These are phyloP conservation scores for Bipolaris zeicola DNA, from an alignment of 2,329 filamentous ascomycete genomes.

Conservation along the genomic window DNA sequence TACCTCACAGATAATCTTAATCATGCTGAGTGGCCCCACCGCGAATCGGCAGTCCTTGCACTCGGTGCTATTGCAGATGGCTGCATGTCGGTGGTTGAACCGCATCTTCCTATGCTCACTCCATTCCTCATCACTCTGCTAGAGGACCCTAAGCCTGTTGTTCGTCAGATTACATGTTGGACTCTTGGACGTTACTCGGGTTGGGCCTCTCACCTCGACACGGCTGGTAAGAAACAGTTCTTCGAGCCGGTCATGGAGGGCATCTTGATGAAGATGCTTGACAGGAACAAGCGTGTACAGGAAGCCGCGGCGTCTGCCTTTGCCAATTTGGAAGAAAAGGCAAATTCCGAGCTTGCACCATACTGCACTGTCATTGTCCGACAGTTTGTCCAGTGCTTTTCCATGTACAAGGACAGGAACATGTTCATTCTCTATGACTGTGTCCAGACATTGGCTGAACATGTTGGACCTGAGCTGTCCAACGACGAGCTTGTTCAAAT, in stretches of 20 bases:
- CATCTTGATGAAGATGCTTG: conserved; percentile 90
- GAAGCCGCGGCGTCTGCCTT: conserved; percentile 96
- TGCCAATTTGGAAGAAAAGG: conserved; percentile 93
- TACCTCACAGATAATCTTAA: conserved; percentile 90
- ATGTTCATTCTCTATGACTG: conserved; percentile 99
- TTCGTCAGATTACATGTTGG: conserved; percentile 98
- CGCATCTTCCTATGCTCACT: conserved; percentile 87
- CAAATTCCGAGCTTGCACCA: conserved; percentile 76
- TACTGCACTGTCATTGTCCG: conserved; percentile 90
- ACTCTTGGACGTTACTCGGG: conserved; percentile 90
- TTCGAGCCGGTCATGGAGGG: conserved; percentile 98
- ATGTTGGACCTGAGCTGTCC: conserved; percentile 82
- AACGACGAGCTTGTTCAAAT: conserved; percentile 78
- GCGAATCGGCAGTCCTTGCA: conserved; percentile 92
- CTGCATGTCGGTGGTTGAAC: conserved; percentile 86
- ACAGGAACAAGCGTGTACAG: conserved; percentile 97
- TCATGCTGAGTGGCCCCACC: conserved; percentile 86
- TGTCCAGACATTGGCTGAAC: conserved; percentile 93
- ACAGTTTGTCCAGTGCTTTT: conserved; percentile 91
- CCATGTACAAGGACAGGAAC: conserved; percentile 96
- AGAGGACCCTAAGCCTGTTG: conserved; percentile 83
- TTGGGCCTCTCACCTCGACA: conserved; percentile 81
- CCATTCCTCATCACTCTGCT: conserved; percentile 88
- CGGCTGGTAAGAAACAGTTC: conserved; percentile 72
- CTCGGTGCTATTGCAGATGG: conserved; percentile 94